Conservation (phyloP, 2,329 filamentous ascomycete species). For the Epichloe brachyelytri region DNA sequence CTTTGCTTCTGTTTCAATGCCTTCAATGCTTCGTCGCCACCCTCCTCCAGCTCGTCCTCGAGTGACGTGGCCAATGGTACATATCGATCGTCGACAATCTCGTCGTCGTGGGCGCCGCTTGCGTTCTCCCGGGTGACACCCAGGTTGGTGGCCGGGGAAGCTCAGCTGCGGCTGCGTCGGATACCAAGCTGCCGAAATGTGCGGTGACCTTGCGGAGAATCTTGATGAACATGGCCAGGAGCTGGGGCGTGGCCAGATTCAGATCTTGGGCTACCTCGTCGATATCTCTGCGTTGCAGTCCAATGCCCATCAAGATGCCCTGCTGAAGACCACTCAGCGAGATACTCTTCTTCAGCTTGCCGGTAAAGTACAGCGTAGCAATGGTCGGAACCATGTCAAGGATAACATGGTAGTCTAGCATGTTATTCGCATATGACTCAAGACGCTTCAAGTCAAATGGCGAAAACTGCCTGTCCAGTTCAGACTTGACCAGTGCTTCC, state of each 20-base stretch:
- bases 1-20: conserved; percentile 68
- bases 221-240: conserved; percentile 96
- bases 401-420: conserved; percentile 96
- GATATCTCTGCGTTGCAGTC: conserved; percentile 80
- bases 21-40: conserved; percentile 60
- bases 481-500: conserved; percentile 52
- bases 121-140: conserved; percentile 48
- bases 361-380: conserved; percentile 73
- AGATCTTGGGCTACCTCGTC: conserved; percentile 71
- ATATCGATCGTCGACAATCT: conserved; percentile 51
- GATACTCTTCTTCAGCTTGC: conserved; percentile 53
- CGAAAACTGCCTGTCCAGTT: conserved; percentile 66
- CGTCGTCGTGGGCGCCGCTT: conserved; percentile 55
- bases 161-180: conserved; percentile 56
- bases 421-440: conserved; percentile 90
- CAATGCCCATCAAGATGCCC: conserved; percentile 77
- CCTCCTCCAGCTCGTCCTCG: conserved; percentile 74
- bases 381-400: conserved; percentile 81
- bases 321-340: conserved; percentile 73
- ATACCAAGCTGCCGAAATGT: conserved; percentile 63
- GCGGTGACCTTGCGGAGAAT: conserved; percentile 76
- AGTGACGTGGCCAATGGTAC: conserved; percentile 58
- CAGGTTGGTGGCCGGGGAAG: conserved; percentile 46
- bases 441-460: conserved; percentile 92
- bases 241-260: conserved; percentile 58